Percentiles rank a stretch among this genome's conserved stretches.
phyloP scores from a whole-genome alignment of 495 filamentous ascomycete genomes.

The Aspergillus biplanus region DNA sequence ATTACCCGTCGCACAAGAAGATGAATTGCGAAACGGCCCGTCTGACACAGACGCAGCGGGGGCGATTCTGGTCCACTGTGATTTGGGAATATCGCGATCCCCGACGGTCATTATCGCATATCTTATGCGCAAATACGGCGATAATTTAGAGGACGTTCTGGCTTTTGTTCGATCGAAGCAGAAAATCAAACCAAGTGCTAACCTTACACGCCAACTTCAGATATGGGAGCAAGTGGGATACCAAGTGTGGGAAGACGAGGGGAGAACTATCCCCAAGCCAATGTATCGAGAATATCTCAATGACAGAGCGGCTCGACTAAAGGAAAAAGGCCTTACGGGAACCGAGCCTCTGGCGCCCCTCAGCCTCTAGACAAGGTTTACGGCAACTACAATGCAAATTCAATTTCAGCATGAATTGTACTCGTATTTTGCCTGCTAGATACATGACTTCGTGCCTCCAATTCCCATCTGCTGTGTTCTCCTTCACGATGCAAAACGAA shows the following conservation, averaged over 20 bases:
- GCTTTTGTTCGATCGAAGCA: constrained; percentile 26
- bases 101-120: constrained; percentile 38
- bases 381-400: too few relatives aligned
- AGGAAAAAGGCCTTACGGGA: constrained; percentile 31
- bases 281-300: constrained; percentile 35
- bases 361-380: too few relatives aligned
- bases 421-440: too few relatives aligned
- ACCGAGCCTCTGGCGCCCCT: constrained; percentile 32
- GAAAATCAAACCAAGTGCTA: constrained; percentile 28
- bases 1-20: constrained; percentile 5
- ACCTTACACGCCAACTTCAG: constrained; percentile 32
- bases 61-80: constrained; percentile 41
- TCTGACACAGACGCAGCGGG: constrained; percentile 17
- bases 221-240: constrained; percentile 36
- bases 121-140: constrained; percentile 34
- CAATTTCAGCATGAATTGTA: too few relatives aligned
- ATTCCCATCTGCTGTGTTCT: too few relatives aligned
- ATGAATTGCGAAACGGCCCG: not conserved
- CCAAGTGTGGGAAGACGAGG: constrained; percentile 39
- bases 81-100: constrained; percentile 41
- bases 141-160: constrained; percentile 12
- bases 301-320: constrained; percentile 25
- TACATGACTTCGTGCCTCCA: too few relatives aligned
- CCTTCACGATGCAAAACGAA: too few relatives aligned
- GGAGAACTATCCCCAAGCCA: constrained; percentile 32